phyloP scores from a whole-genome alignment of 2,329 filamentous ascomycete genomes.

The Colletotrichum musae region DNA sequence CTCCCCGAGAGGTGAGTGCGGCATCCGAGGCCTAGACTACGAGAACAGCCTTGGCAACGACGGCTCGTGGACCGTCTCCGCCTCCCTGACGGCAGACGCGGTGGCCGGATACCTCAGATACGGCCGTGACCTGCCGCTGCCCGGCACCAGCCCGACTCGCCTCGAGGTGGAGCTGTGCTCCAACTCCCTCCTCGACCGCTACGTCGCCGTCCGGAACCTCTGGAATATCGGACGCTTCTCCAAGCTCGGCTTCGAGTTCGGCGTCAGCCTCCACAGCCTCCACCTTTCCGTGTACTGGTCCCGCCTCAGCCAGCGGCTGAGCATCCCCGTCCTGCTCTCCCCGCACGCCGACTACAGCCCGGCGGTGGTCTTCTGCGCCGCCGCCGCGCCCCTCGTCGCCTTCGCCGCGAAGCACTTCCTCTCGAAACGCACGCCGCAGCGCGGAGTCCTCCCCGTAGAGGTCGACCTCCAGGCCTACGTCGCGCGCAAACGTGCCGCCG shows the following conservation, averaged over 20 bases:
- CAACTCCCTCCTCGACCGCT: constrained; percentile 52
- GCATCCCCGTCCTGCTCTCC: constrained; percentile 59
- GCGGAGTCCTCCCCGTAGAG: constrained; percentile 1
- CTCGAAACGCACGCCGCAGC: constrained; percentile 26
- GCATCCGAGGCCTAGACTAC: constrained; percentile 55
- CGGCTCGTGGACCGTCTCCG: constrained; percentile 59
- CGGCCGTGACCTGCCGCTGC: constrained; percentile 51
- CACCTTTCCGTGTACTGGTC: constrained; percentile 64
- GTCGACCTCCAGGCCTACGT: constrained; percentile 46
- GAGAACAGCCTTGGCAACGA: constrained; percentile 46
- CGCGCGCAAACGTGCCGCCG: constrained; percentile 56
- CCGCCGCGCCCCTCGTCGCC: constrained; percentile 56
- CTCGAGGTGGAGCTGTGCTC: constrained; percentile 60
- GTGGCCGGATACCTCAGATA: constrained; percentile 56
- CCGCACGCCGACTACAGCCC: constrained; percentile 47
- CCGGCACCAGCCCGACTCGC: constrained; percentile 46
- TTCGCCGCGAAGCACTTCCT: constrained; percentile 55
- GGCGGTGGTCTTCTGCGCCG: constrained; percentile 55
- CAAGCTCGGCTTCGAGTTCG: constrained; percentile 61
- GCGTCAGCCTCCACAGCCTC: constrained; percentile 56
- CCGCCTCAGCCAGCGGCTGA: constrained; percentile 59
- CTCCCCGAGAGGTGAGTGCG: constrained; percentile 50
- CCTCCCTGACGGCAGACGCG: constrained; percentile 48
- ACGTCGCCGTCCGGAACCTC: constrained; percentile 61
- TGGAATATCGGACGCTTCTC: constrained; percentile 58